These are phyloP conservation scores for Leptodontidium sp. DNA, from an alignment of 2,329 filamentous ascomycete genomes.

Conservation along the genomic window DNA sequence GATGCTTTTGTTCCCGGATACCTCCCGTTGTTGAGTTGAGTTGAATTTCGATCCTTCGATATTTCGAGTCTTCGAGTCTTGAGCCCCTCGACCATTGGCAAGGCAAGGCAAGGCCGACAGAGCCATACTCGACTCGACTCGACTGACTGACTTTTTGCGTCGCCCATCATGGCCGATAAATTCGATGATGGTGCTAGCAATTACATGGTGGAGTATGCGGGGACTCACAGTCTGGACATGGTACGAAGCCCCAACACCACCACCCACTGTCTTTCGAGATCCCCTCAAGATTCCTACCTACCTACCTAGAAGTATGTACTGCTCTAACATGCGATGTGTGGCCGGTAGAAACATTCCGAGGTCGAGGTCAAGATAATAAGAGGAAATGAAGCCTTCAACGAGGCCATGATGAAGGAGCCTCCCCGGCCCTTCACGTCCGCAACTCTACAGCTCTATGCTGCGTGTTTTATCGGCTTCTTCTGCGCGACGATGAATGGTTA, in stretches of 20 bases:
- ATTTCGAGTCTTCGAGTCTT: not conserved
- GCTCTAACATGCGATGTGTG: constrained; percentile 10
- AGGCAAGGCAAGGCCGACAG: constrained; percentile 25
- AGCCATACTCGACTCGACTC: constrained; percentile 16
- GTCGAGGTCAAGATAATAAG: constrained; percentile 53
- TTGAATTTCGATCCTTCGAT: constrained; percentile 17
- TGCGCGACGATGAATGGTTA: constrained; percentile 62
- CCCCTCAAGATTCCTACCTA: not conserved
- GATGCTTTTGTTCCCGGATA: constrained; percentile 25
- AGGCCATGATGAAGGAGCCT: constrained; percentile 63
- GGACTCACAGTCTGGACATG: constrained; percentile 25
- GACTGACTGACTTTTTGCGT: constrained; percentile 7
- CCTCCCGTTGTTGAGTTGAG: constrained; percentile 12
- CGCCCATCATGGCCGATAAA: constrained; percentile 29
- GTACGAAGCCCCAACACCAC: constrained; percentile 25
- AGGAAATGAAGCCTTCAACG: constrained; percentile 62
- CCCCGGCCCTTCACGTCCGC: constrained; percentile 51
- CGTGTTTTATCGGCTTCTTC: constrained; percentile 58
- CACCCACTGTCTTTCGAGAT: not conserved
- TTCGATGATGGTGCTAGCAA: constrained; percentile 25
- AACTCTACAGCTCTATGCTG: constrained; percentile 53
- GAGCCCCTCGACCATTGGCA: constrained; percentile 16
- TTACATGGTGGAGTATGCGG: constrained; percentile 29
- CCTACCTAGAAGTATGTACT: not conserved
- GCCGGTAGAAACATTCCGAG: constrained; percentile 42